Evolutionary conservation across 2,329 filamentous ascomycete genomes (phyloP), one percentile per base, ranked within the genome.

Genomic region (Purpureocillium takamizusanense): DNA sequence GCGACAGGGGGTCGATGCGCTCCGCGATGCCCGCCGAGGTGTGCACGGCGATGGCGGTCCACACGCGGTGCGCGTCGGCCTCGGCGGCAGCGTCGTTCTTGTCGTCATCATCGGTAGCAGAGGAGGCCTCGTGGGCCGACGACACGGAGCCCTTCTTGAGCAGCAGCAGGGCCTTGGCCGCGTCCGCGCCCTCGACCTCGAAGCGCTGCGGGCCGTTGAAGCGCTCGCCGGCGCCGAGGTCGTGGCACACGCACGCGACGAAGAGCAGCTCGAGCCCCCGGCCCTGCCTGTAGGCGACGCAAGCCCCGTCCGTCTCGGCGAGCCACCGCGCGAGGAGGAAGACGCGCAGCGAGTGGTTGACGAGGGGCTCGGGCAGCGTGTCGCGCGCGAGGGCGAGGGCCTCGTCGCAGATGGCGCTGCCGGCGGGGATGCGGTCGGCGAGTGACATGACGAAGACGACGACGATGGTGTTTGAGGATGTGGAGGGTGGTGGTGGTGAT

Each of bases 11-110:
- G 38, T 55, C 53, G 25, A 62, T 53, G 7, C 57, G 53, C 46
- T 63, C 59, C 2, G 60, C 59, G 25, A 63, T 57, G 1, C 59
- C 60, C 0, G 51, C 47, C 33, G 52, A 60, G 3, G 55, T 55
- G 40, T 63, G 60, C 28, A 63, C 14, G 9, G 57, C 50, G 29
- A 63, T 55, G 17, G 59, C 56, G 12, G 52, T 49, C 60, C 60
- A 63, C 18, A 57, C 52, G 27, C 54, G 50, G 34, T 55, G 55
- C 6, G 49, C 43, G 11, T 51, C 44, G 4, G 37, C 30, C 18
- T 55, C 50, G 18, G 21, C 21, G 21, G 21, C 21, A 10, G 21
- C 21, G 21, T 5, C 21, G 21, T 5, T 10, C 21, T 25, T 5
- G 21, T 6, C 21, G 21, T 25, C 21, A 10, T 10, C 21, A 10